Evolutionary conservation across 225 moss, liverwort and hornwort species (phyloP).

Genomic region (Rhytidiadelphus loreus): DNA sequence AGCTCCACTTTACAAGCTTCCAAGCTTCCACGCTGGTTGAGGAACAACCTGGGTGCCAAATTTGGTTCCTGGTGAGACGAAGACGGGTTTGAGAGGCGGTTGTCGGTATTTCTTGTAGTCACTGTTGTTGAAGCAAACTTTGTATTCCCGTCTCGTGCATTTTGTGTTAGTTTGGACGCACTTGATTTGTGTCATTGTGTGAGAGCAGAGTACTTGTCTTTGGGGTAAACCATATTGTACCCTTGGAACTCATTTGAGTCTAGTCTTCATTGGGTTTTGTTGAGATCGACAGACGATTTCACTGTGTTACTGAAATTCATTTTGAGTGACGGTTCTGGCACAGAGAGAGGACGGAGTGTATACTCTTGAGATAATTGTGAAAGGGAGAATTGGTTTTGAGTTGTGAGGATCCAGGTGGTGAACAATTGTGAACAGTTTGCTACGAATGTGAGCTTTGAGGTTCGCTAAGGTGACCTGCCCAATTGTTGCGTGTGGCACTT

Average conservation of each 20-base stretch:
- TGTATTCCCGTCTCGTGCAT: background rate
- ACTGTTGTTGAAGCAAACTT: background rate
- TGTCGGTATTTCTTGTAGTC: slow-evolving; percentile 10
- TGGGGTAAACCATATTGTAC: background rate
- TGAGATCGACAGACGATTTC: background rate
- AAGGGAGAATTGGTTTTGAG: background rate
- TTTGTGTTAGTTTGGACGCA: background rate
- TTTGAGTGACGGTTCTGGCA: background rate
- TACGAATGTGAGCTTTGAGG: background rate
- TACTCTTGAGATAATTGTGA: background rate
- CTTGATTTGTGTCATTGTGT: background rate
- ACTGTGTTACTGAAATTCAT: background rate
- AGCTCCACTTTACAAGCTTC: background rate
- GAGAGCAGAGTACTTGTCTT: background rate
- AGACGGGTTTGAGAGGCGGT: background rate
- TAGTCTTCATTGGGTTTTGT: background rate
- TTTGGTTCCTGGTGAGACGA: background rate
- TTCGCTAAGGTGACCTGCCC: background rate
- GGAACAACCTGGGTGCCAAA: background rate
- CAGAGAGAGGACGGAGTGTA: background rate
- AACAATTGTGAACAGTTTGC: background rate
- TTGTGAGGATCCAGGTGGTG: background rate
- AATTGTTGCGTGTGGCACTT: background rate
- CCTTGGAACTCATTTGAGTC: background rate
- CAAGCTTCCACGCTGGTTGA: background rate